Conservation (phyloP, 2,329 filamentous ascomycete species). For the Aspergillus quadrilineatus region DNA sequence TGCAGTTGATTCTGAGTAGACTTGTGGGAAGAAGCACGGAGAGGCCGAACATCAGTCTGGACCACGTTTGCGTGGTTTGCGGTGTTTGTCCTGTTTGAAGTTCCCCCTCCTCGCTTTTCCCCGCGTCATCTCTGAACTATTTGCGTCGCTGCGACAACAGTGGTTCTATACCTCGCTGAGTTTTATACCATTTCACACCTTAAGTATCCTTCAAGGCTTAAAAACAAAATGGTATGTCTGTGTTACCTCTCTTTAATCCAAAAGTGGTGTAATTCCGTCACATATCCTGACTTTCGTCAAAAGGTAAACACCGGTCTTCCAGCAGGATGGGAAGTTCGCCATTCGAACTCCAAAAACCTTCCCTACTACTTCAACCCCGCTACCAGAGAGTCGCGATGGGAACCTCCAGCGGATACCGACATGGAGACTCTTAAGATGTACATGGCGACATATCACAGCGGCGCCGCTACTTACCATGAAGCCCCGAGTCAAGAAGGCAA, state of each 20-base stretch:
- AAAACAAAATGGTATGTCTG: slow-evolving; percentile 14
- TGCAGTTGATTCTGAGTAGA: not conserved
- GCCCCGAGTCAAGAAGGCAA: slow-evolving; percentile 62
- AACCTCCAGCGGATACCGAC: slow-evolving; percentile 84
- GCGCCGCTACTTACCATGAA: slow-evolving; percentile 37
- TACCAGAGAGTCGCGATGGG: slow-evolving; percentile 91
- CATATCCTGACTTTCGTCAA: slow-evolving; percentile 8
- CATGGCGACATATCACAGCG: slow-evolving; percentile 85
- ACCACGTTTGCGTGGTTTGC: slow-evolving; percentile 11
- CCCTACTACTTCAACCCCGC: slow-evolving; percentile 95
- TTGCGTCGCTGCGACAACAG: not conserved
- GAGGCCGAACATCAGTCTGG: slow-evolving; percentile 9
- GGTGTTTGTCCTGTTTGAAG: slow-evolving; percentile 21
- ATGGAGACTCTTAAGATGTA: slow-evolving; percentile 89
- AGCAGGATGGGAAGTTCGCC: slow-evolving; percentile 88
- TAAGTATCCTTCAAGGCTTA: not conserved
- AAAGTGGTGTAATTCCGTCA: not conserved
- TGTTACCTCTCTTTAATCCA: not conserved
- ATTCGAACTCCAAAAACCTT: slow-evolving; percentile 97
- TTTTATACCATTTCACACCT: not conserved
- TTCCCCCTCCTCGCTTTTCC: slow-evolving; percentile 21
- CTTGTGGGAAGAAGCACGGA: slow-evolving; percentile 14
- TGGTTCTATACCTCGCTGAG: not conserved
- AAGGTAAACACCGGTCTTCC: slow-evolving; percentile 78
- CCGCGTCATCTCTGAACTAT: slow-evolving; percentile 29